These are phyloP conservation scores for Microsporum canis DNA, from an alignment of 2,329 filamentous ascomycete species.

Conservation along the genomic window DNA sequence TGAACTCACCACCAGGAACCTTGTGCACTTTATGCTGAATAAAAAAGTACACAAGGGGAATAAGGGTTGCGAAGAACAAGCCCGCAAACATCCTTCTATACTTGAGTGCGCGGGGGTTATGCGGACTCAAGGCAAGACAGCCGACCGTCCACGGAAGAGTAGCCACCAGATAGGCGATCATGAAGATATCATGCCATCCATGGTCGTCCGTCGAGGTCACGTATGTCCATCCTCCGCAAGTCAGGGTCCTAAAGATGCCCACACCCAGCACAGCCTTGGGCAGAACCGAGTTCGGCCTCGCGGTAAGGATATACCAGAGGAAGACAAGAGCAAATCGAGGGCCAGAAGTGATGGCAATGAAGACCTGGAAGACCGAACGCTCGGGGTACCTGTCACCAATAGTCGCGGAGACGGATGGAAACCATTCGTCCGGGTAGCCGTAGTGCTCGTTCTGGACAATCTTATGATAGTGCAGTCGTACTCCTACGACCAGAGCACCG, in stretches of 20 bases:
- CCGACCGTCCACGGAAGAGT: slow-evolving; percentile 93
- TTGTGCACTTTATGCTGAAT: slow-evolving; percentile 98
- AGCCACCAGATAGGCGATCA: slow-evolving; percentile 94
- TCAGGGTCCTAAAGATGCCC: slow-evolving; percentile 78
- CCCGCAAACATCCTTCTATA: slow-evolving; percentile 77
- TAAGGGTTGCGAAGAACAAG: slow-evolving; percentile 79
- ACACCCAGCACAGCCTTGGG: slow-evolving; percentile 71
- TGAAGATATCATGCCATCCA: slow-evolving; percentile 97
- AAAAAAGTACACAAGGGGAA: slow-evolving; percentile 91
- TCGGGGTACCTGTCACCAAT: slow-evolving; percentile 97
- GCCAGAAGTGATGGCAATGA: slow-evolving; percentile 91
- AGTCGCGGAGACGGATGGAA: slow-evolving; percentile 87
- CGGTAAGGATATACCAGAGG: slow-evolving; percentile 83
- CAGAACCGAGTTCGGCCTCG: slow-evolving; percentile 59
- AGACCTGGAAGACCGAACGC: slow-evolving; percentile 90
- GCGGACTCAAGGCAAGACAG: slow-evolving; percentile 76
- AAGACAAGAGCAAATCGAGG: slow-evolving; percentile 84
- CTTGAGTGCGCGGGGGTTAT: slow-evolving; percentile 69
- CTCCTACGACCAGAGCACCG: slow-evolving; percentile 71
- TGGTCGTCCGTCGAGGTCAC: slow-evolving; percentile 97
- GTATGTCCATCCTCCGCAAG: slow-evolving; percentile 96
- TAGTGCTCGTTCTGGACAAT: slow-evolving; percentile 97
- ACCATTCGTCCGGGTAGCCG: slow-evolving; percentile 91
- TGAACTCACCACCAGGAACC: slow-evolving; percentile 68
- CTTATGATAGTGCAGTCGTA: slow-evolving; percentile 81